Evolutionary conservation across 805 yeast genomes (phyloP).

Genomic region (Kluyveromyces siamensis): DNA sequence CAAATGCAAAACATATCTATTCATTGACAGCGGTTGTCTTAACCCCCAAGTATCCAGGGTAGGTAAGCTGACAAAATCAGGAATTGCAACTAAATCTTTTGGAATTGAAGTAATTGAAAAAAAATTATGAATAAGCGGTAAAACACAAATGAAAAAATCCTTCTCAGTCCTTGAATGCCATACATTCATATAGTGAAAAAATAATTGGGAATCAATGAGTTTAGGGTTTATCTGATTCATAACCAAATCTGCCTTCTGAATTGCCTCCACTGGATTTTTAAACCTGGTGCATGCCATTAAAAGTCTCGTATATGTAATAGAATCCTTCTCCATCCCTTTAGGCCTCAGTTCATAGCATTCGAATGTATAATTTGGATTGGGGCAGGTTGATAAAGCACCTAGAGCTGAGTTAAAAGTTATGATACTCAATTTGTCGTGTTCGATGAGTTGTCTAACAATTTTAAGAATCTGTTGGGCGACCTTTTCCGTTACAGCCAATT

Average conservation of each 20-base stretch:
- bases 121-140: slow-evolving; percentile 11
- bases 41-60: slow-evolving; percentile 12
- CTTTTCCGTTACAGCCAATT: slow-evolving; percentile 22
- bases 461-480: slow-evolving; percentile 29
- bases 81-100: background rate
- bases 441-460: slow-evolving; percentile 26
- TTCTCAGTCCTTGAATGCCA: slow-evolving; percentile 10
- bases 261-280: slow-evolving; percentile 11
- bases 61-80: slow-evolving; percentile 7
- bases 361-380: slow-evolving; percentile 31
- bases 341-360: slow-evolving; percentile 29
- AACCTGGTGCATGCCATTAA: slow-evolving; percentile 15
- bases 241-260: slow-evolving; percentile 11
- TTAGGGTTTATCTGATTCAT: slow-evolving; percentile 13
- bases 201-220: slow-evolving; percentile 15
- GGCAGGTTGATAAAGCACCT: slow-evolving; percentile 35
- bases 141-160: slow-evolving; percentile 1
- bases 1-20: slow-evolving; percentile 14
- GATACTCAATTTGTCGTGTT: slow-evolving; percentile 26
- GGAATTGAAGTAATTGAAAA: slow-evolving; percentile 6
- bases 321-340: slow-evolving; percentile 12
- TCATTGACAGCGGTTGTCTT: slow-evolving; percentile 8
- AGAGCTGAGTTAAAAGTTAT: slow-evolving; percentile 40
- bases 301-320: slow-evolving; percentile 19
- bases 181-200: slow-evolving; percentile 18